These are phyloP conservation scores for Kluyveromyces wickerhamii DNA, from an alignment of 805 yeast species.

Conservation along the genomic window DNA sequence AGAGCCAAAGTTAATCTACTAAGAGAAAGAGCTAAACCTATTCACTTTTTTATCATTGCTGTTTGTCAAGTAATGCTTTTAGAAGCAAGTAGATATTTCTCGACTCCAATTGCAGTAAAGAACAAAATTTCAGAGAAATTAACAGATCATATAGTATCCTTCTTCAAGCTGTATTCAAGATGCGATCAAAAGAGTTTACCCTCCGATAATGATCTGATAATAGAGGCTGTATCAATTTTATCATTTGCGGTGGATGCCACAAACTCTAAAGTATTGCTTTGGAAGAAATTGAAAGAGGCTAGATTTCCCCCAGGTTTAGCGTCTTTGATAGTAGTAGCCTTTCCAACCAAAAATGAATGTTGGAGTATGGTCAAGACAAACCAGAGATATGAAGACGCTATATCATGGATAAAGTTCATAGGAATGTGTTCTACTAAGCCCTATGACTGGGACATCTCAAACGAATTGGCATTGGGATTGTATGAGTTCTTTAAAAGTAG, in stretches of 20 bases:
- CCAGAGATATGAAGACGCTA: conserved; percentile 9
- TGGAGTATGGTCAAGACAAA: conserved; percentile 20
- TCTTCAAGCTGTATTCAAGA: conserved; percentile 20
- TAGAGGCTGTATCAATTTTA: conserved; percentile 17
- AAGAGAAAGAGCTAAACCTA: conserved; percentile 22
- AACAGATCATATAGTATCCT: conserved; percentile 20
- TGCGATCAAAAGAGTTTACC: conserved; percentile 9
- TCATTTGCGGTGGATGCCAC: conserved; percentile 11
- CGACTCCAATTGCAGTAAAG: conserved; percentile 10
- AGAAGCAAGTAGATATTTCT: conserved; percentile 20
- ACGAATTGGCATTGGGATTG: conserved; percentile 42
- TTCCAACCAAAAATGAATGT: conserved; percentile 12
- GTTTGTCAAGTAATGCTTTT: conserved; percentile 23
- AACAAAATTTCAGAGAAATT: conserved; percentile 15
- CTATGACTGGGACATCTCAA: conserved; percentile 30
- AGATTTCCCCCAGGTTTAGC: conserved; percentile 15
- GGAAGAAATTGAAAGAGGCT: conserved; percentile 15
- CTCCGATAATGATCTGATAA: conserved; percentile 8
- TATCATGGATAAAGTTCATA: conserved; percentile 12
- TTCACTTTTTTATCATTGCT: conserved; percentile 26
- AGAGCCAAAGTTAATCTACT: conserved; percentile 18
- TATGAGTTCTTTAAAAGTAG: conserved; percentile 20
- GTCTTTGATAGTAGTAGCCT: conserved; percentile 12
- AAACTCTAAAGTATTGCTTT: conserved; percentile 10
- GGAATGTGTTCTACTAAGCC: conserved; percentile 9